Conservation (phyloP, 139 green algal genomes). For the Yamagishiella unicocca region DNA sequence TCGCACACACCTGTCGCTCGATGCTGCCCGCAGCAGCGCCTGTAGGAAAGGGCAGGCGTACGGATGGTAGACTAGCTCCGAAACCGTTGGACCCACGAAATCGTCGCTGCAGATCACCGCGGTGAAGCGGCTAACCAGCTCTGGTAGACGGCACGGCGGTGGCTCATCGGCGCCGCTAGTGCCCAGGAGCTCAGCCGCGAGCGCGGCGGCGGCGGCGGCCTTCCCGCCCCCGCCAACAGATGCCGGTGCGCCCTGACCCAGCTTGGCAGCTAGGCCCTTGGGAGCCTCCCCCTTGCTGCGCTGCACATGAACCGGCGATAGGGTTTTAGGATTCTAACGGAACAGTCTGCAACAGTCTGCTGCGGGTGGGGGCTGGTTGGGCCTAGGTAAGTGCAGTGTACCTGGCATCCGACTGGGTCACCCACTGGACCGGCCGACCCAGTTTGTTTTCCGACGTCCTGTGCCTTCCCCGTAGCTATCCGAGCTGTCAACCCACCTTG, state of each 20-base stretch:
- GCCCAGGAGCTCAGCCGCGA: slow-evolving; percentile 35
- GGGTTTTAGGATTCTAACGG: not conserved
- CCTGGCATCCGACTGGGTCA: too few relatives aligned
- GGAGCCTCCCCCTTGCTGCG: not conserved
- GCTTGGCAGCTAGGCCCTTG: slow-evolving; percentile 3
- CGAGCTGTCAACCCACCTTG: slow-evolving; percentile 9
- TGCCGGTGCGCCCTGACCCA: not conserved
- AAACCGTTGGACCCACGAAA: slow-evolving; percentile 51
- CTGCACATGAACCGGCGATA: not conserved
- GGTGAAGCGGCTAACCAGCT: slow-evolving; percentile 51
- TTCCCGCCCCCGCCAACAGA: not conserved
- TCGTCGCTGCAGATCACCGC: slow-evolving; percentile 57
- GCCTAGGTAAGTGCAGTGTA: too few relatives aligned
- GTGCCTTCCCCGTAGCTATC: too few relatives aligned
- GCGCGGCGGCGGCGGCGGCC: not conserved
- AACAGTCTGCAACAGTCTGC: not conserved
- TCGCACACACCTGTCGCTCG: slow-evolving; percentile 49
- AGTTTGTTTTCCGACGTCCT: too few relatives aligned
- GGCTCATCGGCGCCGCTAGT: not conserved
- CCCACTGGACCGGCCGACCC: too few relatives aligned
- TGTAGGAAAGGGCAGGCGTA: slow-evolving; percentile 79
- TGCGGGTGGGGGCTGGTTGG: not conserved
- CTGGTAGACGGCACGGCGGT: slow-evolving; percentile 32
- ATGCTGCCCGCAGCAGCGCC: slow-evolving; percentile 65
- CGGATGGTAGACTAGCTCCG: slow-evolving; percentile 62